Evolutionary conservation across 345 rosid species (phyloP).

Genomic region (Sonneratia alba): DNA sequence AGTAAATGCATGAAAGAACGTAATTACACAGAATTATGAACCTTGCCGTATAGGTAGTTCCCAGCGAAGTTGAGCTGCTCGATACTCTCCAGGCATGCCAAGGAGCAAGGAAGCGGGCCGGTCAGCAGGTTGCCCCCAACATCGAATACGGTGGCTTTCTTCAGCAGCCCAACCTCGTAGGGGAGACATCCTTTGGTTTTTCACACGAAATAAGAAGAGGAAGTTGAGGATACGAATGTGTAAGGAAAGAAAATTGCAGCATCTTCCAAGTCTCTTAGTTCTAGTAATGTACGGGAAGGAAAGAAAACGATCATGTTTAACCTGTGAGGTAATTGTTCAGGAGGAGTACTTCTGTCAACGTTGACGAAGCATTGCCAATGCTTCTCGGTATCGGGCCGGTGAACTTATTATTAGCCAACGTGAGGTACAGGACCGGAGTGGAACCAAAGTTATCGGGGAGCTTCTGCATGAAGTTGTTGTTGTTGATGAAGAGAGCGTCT

Average conservation of each 20-base stretch:
- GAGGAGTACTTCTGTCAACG: conserved; percentile 28
- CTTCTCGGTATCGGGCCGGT: conserved; percentile 28
- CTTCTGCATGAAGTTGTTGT: conserved; percentile 26
- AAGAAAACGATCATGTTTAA: background rate
- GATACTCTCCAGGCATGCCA: conserved; percentile 28
- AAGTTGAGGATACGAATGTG: background rate
- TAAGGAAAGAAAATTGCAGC: background rate
- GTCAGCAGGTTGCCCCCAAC: conserved; percentile 29
- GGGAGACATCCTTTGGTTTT: conserved; percentile 12
- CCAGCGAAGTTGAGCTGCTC: conserved; percentile 32
- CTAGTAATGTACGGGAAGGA: too few species aligned
- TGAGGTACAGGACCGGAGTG: conserved; percentile 23
- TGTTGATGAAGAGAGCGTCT: conserved; percentile 30
- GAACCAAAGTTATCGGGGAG: conserved; percentile 27
- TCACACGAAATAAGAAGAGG: background rate
- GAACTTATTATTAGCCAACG: conserved; percentile 37
- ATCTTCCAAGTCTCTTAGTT: too few species aligned
- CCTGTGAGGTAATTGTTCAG: conserved; percentile 25
- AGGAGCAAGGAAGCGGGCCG: conserved; percentile 34
- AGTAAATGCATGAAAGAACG: background rate
- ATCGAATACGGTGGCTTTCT: conserved; percentile 23
- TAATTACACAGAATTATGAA: background rate
- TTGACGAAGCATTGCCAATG: conserved; percentile 18
- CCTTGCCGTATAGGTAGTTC: conserved; percentile 27
- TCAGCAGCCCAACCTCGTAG: conserved; percentile 31